Evolutionary conservation across 2,329 filamentous ascomycete genomes (phyloP).

Genomic region (Venturia oleaginea): DNA sequence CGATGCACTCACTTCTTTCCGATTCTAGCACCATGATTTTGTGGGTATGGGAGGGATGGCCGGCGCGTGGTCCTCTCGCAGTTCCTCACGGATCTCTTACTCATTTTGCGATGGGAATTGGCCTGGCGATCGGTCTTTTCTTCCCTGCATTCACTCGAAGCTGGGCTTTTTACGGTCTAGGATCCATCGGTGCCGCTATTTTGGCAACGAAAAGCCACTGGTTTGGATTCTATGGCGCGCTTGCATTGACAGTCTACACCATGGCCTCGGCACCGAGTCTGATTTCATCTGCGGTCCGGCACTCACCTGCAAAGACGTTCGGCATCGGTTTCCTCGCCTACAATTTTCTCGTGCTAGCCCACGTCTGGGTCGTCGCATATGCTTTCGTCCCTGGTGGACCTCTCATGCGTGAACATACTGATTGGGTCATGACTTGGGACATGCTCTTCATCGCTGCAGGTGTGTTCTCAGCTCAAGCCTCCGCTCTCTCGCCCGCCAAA

Average conservation of each 20-base stretch:
- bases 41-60: conserved; percentile 97
- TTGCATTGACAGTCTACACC: conserved; percentile 67
- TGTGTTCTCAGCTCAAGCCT: conserved; percentile 57
- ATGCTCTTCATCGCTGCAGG: conserved; percentile 81
- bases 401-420: conserved; percentile 84
- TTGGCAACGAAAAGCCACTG: conserved; percentile 73
- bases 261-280: conserved; percentile 71
- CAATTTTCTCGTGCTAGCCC: conserved; percentile 91
- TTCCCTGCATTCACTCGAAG: conserved; percentile 61
- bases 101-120: conserved; percentile 75
- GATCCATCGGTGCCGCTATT: conserved; percentile 68
- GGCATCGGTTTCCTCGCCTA: conserved; percentile 85
- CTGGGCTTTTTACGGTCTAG: conserved; percentile 71
- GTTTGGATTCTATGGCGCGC: conserved; percentile 79
- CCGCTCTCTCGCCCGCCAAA: conserved; percentile 29
- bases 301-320: conserved; percentile 70
- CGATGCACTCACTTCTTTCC: conserved; percentile 82
- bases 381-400: conserved; percentile 94
- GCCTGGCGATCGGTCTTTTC: conserved; percentile 67
- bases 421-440: conserved; percentile 84
- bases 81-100: conserved; percentile 87
- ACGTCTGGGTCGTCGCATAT: conserved; percentile 97
- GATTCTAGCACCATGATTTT: conserved; percentile 98
- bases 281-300: conserved; percentile 65
- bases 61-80: conserved; percentile 76